Base-by-base conservation (phyloP, 2,329 filamentous ascomycete genomes). In the Myriosclerotinia duriaeana region DNA sequence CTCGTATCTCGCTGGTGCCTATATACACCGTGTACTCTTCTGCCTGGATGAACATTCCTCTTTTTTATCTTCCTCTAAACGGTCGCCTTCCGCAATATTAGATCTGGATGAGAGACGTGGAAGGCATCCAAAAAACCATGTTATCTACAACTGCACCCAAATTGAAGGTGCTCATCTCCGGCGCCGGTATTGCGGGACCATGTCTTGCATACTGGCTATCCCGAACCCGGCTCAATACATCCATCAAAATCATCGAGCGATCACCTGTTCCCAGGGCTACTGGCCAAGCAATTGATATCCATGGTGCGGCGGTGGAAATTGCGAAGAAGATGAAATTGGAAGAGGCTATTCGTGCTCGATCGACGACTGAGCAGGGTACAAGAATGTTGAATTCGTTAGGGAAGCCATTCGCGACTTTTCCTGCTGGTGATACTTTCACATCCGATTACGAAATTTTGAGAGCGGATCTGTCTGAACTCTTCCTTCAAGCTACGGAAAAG, bases 271-370 rank as follows among this genome's bases (percentile, higher is more conserved):
- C 85, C 0, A 80, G 84, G 2, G 74, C 78, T 1, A 77, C 77
- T 0, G 85, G 85, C 0, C 79, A 82, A 9, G 83, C 85, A 52
- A 74, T 87, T 38, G 85, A 87, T 70, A 76, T 87, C 3, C 80
- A 82, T 78, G 77, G 75, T 17, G 71, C 72, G 1, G 78, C 78
- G 1, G 76, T 80, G 8, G 73, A 75, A 1, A 72, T 80, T 2
- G 79, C 79, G 74, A 73, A 76, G 9, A 77, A 75, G 65, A 80
- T 79, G 70, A 77, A 78, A 0, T 76, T 78, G 0, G 76, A 80
- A 72, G 78, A 79, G 53, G 75, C 76, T 0, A 77, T 80, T 22
- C 75, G 74, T 26, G 73, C 75, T 52, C 77, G 77, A 42, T 75
- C 71, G 1, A 78, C 78, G 2, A 77, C 78, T 0, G 77, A 84